Conservation (phyloP, 352 stramenopile genomes). For the Phytophthora syringae region DNA sequence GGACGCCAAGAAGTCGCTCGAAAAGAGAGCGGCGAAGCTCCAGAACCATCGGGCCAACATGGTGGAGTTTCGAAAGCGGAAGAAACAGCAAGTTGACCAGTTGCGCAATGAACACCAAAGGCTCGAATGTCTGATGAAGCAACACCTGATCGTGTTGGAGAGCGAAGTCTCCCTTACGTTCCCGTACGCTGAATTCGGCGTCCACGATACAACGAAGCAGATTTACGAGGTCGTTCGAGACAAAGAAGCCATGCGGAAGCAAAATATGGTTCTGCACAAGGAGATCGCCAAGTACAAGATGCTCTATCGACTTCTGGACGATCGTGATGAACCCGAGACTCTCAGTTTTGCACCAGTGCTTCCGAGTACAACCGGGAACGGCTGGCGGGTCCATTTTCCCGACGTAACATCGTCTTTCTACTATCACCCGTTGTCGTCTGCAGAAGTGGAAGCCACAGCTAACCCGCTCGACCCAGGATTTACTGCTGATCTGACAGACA, state of each 20-base stretch:
- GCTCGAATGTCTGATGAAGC: background rate
- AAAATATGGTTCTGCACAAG: background rate
- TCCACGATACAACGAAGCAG: background rate
- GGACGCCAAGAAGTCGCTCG: background rate
- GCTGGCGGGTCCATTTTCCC: background rate
- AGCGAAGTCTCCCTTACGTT: background rate
- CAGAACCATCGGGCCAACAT: background rate
- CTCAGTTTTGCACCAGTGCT: background rate
- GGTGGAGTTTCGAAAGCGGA: background rate
- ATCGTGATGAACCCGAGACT: background rate
- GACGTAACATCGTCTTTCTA: background rate
- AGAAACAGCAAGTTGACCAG: background rate
- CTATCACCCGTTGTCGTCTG: background rate
- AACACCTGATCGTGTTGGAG: background rate
- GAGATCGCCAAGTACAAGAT: background rate
- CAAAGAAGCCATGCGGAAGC: background rate
- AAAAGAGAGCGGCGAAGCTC: background rate
- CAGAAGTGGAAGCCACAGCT: background rate
- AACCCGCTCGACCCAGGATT: background rate
- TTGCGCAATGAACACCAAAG: background rate
- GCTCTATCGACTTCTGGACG: background rate
- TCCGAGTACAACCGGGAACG: background rate
- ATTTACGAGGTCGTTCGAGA: background rate
- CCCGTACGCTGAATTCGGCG: background rate
- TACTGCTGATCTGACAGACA: background rate